A percentile compares a stretch with the other conserved stretches of the same genome.
Conservation (phyloP, 2,329 filamentous ascomycete genomes). For the Microsporum ferrugineum region DNA sequence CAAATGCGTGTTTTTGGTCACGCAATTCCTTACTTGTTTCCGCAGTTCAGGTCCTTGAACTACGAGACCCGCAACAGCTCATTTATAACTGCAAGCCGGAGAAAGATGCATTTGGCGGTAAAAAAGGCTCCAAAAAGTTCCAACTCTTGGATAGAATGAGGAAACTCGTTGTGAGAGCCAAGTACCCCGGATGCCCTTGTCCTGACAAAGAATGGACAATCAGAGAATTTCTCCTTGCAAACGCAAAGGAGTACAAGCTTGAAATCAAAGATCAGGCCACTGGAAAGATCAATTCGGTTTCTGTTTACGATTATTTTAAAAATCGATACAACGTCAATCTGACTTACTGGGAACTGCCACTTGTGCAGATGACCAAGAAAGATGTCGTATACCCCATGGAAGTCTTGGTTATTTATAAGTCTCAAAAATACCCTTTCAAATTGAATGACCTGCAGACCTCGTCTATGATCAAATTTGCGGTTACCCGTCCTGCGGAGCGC, state of each 20-base stretch:
- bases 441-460: conserved; percentile 55
- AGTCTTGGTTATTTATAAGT: conserved; percentile 39
- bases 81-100: conserved; percentile 17
- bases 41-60: conserved; percentile 25
- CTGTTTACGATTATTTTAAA: conserved; percentile 49
- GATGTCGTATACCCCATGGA: conserved; percentile 47
- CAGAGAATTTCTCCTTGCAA: conserved; percentile 36
- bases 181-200: conserved; percentile 27
- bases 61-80: conserved; percentile 25
- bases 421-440: conserved; percentile 50
- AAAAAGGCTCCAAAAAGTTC: conserved; percentile 16
- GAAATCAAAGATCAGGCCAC: conserved; percentile 30
- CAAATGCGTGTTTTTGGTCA: conserved; percentile 82
- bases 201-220: conserved; percentile 39
- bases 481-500: conserved; percentile 62
- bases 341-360: conserved; percentile 39
- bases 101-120: conserved; percentile 19
- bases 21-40: conserved; percentile 27
- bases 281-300: conserved; percentile 37
- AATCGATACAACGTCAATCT: conserved; percentile 41
- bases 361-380: conserved; percentile 49
- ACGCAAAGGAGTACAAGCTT: conserved; percentile 36
- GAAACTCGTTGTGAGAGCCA: conserved; percentile 29
- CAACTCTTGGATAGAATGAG: conserved; percentile 22
- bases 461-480: conserved; percentile 87